Base-by-base conservation (phyloP, 108 stramenopile species). In the Fragilaria radians region DNA sequence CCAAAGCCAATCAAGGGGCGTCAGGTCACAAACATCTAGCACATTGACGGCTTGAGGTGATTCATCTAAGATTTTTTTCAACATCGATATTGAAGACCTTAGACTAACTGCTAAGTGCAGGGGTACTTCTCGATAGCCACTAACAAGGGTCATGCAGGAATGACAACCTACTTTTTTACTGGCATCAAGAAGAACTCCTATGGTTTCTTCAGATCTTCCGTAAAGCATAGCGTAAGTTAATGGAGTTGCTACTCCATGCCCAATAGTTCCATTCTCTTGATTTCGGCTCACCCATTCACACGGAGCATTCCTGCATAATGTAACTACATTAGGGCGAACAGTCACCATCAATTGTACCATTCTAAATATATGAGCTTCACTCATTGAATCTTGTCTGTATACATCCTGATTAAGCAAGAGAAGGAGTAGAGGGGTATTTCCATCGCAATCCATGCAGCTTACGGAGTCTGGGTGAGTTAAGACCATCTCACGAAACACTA, bases 1-100 rank as follows among this genome's bases (percentile, higher is more conserved):
- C 68, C 68, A 69, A 17, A 63, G 30, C 68, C 68, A 69, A 32
- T 69, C 68, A 5, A 69, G 22, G 18, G 68, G 52, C 1, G 52
- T 69, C 55, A 69, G 51, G 17, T 50, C 46, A n/a, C 50, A 45
- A 0, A 56, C 14, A 33, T 69, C 68, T 11, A 25, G 9, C 3
- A 57, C 34, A 19, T n/a, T 3, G n/a, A 57, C 22, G 14, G 31
- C 54, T 45, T 47, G 11, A n/a, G 33, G n/a, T 21, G 52, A 51
- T 52, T 47, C 68, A 17, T 45, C 33, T 0, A 69, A 24, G 1
- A 69, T 23, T 42, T 25, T 55, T 18, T 9, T 17, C 4, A 69
- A 9, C 19, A 69, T 14, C 1, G 50, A 24, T 14, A 27, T 11
- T 1, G 61, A 33, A 50, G 59, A 29, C n/a, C 61, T 46, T 42